phyloP scores from a whole-genome alignment of 2,329 filamentous ascomycete genomes.

The Ascochyta koolunga region DNA sequence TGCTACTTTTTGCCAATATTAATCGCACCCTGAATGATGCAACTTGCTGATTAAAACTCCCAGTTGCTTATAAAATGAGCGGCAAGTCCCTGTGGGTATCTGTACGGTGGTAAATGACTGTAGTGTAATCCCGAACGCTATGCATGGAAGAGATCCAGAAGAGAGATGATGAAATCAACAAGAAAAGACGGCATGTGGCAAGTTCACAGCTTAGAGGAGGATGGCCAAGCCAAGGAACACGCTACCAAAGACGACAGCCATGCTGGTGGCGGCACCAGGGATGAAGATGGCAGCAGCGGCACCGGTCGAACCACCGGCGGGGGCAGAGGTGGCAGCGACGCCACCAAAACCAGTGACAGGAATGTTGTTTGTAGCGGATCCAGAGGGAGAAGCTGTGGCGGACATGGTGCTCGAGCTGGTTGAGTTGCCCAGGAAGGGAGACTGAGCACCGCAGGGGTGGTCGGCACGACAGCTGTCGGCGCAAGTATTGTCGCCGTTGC shows the following conservation, averaged over 20 bases:
- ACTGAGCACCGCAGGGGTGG: slow-evolving; percentile 74
- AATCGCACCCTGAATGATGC: slow-evolving; percentile 6
- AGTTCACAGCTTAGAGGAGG: slow-evolving; percentile 35
- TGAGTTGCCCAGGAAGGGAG: slow-evolving; percentile 66
- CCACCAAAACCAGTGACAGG: slow-evolving; percentile 43
- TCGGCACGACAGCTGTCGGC: slow-evolving; percentile 52
- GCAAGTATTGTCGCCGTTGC: slow-evolving; percentile 65
- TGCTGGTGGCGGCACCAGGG: slow-evolving; percentile 62
- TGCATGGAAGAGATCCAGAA: slow-evolving; percentile 16
- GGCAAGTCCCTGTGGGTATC: slow-evolving; percentile 22
- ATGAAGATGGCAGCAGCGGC: slow-evolving; percentile 54
- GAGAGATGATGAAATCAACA: slow-evolving; percentile 3
- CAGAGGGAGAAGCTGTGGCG: slow-evolving; percentile 45
- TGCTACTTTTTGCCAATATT: slow-evolving; percentile 8
- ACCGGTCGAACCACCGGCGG: slow-evolving; percentile 26
- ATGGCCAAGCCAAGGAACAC: slow-evolving; percentile 64
- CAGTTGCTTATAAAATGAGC: slow-evolving; percentile 17
- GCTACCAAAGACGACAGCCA: slow-evolving; percentile 60
- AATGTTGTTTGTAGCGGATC: slow-evolving; percentile 40
- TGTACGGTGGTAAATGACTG: slow-evolving; percentile 18
- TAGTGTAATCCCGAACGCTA: slow-evolving; percentile 20
- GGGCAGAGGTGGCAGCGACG: slow-evolving; percentile 19
- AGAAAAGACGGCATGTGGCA: not conserved
- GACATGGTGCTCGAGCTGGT: slow-evolving; percentile 57
- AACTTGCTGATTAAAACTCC: slow-evolving; percentile 17